Evolutionary conservation across 176 grass and related monocot species (phyloP), one percentile per base, ranked within the genome.

Genomic region (Triticum timopheevii): DNA sequence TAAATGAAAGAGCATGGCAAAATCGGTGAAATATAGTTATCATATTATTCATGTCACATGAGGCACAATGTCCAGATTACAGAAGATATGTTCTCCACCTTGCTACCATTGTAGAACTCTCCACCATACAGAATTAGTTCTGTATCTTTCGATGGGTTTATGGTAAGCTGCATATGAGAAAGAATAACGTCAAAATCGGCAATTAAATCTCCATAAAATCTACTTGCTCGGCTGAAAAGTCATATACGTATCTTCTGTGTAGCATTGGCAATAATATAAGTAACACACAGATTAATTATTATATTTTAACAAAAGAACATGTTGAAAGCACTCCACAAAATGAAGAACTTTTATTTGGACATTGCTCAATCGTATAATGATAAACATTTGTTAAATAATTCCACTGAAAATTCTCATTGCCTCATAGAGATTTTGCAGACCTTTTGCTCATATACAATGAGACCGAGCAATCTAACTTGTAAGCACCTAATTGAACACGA

Each of bases 101-200:
- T 98, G 50, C 85, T 98, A 49, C 96, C 96, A 84, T 95, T 98
- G 88, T 95, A 98, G 61, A 98, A 98, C 73, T 98, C 96, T 91
- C 96, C 96, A 11, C 93, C 96, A 67, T 94, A 98, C 8, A 98
- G 77, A 49, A 98, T 94, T 76, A 98, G 84, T 83, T 98, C 90
- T 23, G 93, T 91, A 52, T 98, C 96, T 79, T 95, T 98, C 70
- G 86, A 36, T 19, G 92, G 96, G 52, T 95, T 98, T 74, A 95
- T 84, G 6, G 90, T 98, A 73, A 98, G 86, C 96, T 98, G 81
- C 75, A 88, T 72, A 25, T 15, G 50, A 58, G 63, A 84, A 64
- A 4, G 36, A 64, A 87, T 27, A 58, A 65, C 3, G 5, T 80
- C 82, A 88, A 30, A 9, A 2, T 75, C 77, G 52, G 24, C 30